Evolutionary conservation across 2,329 filamentous ascomycete genomes (phyloP).

Genomic region (Helotiales sp.): DNA sequence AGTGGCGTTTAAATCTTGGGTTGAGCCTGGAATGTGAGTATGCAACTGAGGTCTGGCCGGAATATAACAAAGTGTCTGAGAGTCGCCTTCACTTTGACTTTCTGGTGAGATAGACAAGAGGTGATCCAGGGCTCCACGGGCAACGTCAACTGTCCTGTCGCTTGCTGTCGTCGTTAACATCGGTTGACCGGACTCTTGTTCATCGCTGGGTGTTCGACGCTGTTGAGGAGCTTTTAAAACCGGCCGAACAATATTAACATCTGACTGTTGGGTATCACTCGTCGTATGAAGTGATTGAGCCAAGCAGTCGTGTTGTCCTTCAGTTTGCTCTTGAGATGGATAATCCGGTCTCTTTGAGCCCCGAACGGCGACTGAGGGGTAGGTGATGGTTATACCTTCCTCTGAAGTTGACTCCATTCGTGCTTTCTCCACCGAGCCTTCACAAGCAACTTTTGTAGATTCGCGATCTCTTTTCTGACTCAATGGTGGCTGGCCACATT

Average conservation of each 20-base stretch:
- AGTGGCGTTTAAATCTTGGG: background rate
- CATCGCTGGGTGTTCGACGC: background rate
- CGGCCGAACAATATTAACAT: background rate
- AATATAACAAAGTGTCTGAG: background rate
- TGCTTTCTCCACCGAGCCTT: background rate
- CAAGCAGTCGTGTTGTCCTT: background rate
- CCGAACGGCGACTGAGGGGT: background rate
- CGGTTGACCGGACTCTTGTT: background rate
- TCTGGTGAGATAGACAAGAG: background rate
- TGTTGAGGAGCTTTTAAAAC: background rate
- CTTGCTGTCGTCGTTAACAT: too few species aligned
- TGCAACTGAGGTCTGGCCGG: background rate
- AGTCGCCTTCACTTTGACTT: background rate
- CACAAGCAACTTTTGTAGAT: background rate
- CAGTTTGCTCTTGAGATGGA: background rate
- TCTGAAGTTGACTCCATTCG: background rate
- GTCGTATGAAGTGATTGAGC: background rate
- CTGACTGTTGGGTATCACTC: background rate
- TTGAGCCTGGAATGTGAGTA: background rate
- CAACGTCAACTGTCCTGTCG: background rate
- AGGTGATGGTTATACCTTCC: background rate
- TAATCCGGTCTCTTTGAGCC: background rate
- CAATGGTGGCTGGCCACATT: background rate
- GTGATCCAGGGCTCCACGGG: background rate
- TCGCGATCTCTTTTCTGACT: background rate